Evolutionary conservation across 768 basidiomycete species (phyloP).

Genomic region (Psilocybe subaeruginosa): DNA sequence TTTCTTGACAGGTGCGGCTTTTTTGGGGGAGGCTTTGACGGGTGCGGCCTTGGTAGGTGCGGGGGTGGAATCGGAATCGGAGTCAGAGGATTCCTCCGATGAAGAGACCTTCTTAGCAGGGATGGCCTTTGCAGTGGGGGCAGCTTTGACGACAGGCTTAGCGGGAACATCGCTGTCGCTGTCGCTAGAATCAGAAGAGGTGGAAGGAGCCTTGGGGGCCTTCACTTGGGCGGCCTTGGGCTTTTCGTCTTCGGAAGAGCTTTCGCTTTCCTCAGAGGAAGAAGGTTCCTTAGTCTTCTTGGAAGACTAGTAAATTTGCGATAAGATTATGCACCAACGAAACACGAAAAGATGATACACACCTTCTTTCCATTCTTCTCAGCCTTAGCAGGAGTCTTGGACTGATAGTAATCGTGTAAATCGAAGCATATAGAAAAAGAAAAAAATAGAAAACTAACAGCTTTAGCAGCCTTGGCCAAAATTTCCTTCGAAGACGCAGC

Average conservation of each 20-base stretch:
- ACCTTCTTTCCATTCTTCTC: slow-evolving; percentile 32
- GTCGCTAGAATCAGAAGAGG: slow-evolving; percentile 37
- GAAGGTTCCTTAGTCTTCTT: slow-evolving; percentile 32
- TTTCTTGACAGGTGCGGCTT: slow-evolving; percentile 25
- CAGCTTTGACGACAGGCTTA: slow-evolving; percentile 24
- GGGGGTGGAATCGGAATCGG: slow-evolving; percentile 25
- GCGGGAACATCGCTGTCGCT: slow-evolving; percentile 35
- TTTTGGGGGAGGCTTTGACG: slow-evolving; percentile 18
- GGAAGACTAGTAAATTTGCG: slow-evolving; percentile 17
- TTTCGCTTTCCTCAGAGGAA: slow-evolving; percentile 49
- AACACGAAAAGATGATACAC: slow-evolving; percentile 15
- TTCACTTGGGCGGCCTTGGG: slow-evolving; percentile 58
- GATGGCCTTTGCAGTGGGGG: slow-evolving; percentile 20
- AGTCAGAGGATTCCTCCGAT: slow-evolving; percentile 24
- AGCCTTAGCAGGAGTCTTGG: slow-evolving; percentile 18
- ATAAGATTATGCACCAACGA: background rate
- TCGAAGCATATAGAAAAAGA: background rate
- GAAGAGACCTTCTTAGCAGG: slow-evolving; percentile 24
- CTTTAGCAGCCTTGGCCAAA: slow-evolving; percentile 26
- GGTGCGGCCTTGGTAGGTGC: slow-evolving; percentile 24
- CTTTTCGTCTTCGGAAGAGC: slow-evolving; percentile 55
- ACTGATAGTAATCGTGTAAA: slow-evolving; percentile 13
- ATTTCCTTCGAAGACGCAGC: slow-evolving; percentile 29
- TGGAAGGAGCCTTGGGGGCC: slow-evolving; percentile 38
- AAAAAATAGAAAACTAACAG: slow-evolving; percentile 18